These are phyloP conservation scores for Eucalyptus curtisii DNA, from an alignment of 345 rosid genomes.

Conservation along the genomic window DNA sequence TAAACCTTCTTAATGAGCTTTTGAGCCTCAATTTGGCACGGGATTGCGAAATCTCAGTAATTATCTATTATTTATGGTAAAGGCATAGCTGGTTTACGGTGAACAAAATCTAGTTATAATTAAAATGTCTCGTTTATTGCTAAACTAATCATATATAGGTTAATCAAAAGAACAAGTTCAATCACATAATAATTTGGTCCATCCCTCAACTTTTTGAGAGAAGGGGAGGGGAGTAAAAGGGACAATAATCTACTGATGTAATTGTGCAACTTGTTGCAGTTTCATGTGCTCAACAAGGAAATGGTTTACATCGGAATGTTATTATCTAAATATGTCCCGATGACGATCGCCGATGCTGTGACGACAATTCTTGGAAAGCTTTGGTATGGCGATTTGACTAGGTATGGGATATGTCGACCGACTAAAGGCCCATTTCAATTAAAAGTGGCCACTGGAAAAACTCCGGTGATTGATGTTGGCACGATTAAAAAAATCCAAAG, in stretches of 20 bases:
- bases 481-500: background rate
- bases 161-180: background rate
- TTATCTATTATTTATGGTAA: background rate
- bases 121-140: background rate
- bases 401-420: background rate
- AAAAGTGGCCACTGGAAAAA: background rate
- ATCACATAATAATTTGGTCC: background rate
- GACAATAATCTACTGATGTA: background rate
- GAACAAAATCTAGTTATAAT: background rate
- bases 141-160: background rate
- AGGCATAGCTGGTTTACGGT: background rate
- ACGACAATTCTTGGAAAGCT: background rate
- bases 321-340: background rate
- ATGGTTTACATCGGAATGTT: background rate
- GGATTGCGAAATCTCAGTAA: background rate
- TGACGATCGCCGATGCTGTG: background rate
- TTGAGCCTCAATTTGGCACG: background rate
- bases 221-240: background rate
- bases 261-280: background rate
- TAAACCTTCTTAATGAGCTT: background rate
- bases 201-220: background rate
- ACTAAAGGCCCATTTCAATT: background rate
- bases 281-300: slow-evolving; percentile 1
- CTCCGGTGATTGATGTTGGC: background rate
- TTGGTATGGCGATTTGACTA: background rate